Evolutionary conservation across 768 basidiomycete species (phyloP).

Genomic region (Agaricus sinodeliciosus): DNA sequence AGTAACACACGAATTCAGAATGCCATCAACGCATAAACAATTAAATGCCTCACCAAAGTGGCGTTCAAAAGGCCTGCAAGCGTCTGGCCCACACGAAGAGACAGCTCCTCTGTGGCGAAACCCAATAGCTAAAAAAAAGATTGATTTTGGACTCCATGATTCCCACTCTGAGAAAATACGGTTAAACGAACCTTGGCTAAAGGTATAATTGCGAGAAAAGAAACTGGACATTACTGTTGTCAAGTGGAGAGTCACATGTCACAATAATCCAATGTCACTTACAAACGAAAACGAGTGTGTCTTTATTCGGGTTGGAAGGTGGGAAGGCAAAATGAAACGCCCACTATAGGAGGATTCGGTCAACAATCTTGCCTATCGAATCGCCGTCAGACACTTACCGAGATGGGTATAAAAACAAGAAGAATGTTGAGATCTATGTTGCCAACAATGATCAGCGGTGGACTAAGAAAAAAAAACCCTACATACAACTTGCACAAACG

Average conservation of each 20-base stretch:
- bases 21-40: not conserved
- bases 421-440: conserved; percentile 62
- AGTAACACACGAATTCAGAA: not conserved
- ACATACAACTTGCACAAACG: conserved; percentile 50
- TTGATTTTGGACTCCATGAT: not conserved
- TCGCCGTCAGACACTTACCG: conserved; percentile 31
- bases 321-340: conserved; percentile 57
- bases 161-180: not conserved
- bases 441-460: not conserved
- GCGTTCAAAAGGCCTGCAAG: conserved; percentile 82
- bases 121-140: conserved; percentile 49
- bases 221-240: conserved; percentile 34
- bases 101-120: conserved; percentile 83
- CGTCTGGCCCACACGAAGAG: conserved; percentile 76
- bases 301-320: conserved; percentile 22
- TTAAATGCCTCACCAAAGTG: conserved; percentile 49
- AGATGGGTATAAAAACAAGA: conserved; percentile 64
- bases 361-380: no score
- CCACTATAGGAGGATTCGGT: conserved; percentile 43
- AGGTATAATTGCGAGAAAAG: conserved; percentile 79
- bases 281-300: conserved; percentile 74
- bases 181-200: conserved; percentile 58
- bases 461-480: not conserved
- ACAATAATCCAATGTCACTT: conserved; percentile 21
- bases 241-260: not conserved